Conservation (phyloP, 1,284 basidiomycete genomes). For the Filobasidium uniguttulatum region DNA sequence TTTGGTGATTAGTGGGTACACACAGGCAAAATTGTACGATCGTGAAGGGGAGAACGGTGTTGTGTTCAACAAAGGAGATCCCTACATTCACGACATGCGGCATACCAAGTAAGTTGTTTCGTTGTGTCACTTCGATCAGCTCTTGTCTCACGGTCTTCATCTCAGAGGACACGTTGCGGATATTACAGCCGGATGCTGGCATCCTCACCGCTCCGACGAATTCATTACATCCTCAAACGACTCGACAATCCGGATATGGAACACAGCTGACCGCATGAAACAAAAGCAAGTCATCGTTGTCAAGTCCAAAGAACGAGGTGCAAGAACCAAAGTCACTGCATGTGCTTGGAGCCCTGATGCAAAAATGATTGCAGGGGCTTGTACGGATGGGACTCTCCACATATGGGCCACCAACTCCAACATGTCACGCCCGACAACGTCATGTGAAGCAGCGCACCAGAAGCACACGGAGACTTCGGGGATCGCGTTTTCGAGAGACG, state of each 20-base stretch:
- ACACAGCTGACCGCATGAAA: slow-evolving; percentile 70
- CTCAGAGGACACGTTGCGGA: slow-evolving; percentile 85
- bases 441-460: slow-evolving; percentile 69
- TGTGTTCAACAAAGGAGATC: slow-evolving; percentile 86
- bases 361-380: slow-evolving; percentile 67
- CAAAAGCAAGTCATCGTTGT: slow-evolving; percentile 90
- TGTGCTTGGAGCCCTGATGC: slow-evolving; percentile 80
- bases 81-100: slow-evolving; percentile 96
- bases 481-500: slow-evolving; percentile 70
- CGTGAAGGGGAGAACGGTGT: slow-evolving; percentile 77
- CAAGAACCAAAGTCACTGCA: slow-evolving; percentile 76
- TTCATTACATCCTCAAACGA: slow-evolving; percentile 93
- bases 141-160: neutral
- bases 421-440: slow-evolving; percentile 74
- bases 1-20: slow-evolving; percentile 72
- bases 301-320: slow-evolving; percentile 90
- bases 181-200: slow-evolving; percentile 77
- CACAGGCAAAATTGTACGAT: slow-evolving; percentile 75
- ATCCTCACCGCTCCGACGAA: slow-evolving; percentile 62
- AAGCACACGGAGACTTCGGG: slow-evolving; percentile 73
- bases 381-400: slow-evolving; percentile 78
- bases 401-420: slow-evolving; percentile 88
- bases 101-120: slow-evolving; percentile 59
- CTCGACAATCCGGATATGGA: slow-evolving; percentile 92
- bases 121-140: neutral